Conservation (phyloP, 2,329 filamentous ascomycete genomes). For the Colletotrichum lini region DNA sequence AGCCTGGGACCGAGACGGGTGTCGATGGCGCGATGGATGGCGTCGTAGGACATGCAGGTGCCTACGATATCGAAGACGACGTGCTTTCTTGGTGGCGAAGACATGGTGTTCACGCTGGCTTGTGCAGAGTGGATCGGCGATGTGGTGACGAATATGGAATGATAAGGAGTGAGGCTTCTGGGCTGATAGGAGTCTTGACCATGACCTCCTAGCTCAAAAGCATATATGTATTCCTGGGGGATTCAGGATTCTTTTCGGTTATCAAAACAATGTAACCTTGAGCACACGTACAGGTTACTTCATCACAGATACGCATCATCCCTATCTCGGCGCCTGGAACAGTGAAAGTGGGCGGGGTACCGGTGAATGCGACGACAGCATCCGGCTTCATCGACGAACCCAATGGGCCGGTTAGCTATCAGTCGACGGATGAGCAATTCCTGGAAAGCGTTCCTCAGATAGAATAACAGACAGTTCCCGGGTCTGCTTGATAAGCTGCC, state of each 20-base stretch:
- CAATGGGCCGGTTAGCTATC: conserved; percentile 20
- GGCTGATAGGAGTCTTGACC: neutral
- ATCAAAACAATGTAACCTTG: too few relatives aligned
- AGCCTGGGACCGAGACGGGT: conserved; percentile 58
- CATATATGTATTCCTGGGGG: conserved; percentile 3
- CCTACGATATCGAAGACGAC: conserved; percentile 68
- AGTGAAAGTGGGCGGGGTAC: conserved; percentile 18
- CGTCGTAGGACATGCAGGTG: conserved; percentile 63
- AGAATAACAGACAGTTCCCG: neutral
- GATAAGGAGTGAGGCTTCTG: too few relatives aligned
- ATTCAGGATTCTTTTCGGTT: too few relatives aligned
- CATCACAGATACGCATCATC: conserved; percentile 3
- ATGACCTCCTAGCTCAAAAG: neutral
- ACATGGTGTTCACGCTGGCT: neutral
- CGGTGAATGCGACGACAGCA: neutral
- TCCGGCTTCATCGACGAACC: conserved; percentile 15
- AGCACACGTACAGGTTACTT: neutral
- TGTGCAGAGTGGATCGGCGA: neutral
- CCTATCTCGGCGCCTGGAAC: conserved; percentile 22
- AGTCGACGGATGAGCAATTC: neutral
- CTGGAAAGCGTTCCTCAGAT: neutral
- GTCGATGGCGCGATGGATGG: conserved; percentile 58
- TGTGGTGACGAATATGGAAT: neutral
- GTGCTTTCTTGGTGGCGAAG: conserved; percentile 51
- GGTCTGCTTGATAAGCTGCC: conserved; percentile 14